phyloP scores from a whole-genome alignment of 441 rosid genomes.

The Corymbia citriodora region DNA sequence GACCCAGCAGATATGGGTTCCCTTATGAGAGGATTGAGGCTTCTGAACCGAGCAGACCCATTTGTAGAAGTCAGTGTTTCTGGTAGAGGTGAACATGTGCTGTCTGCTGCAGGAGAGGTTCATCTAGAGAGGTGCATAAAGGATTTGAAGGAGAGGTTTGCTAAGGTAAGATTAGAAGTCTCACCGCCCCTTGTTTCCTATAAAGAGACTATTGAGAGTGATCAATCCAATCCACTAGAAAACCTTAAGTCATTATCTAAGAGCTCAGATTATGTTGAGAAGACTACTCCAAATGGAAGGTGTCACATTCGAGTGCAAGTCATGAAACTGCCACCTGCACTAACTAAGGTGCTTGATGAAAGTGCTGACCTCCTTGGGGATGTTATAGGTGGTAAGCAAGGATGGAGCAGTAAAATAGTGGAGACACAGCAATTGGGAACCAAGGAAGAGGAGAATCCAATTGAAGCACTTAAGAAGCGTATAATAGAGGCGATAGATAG shows the following conservation, averaged over 20 bases:
- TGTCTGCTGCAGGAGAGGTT: constrained; percentile 95
- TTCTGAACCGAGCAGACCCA: constrained; percentile 91
- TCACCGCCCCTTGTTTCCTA: constrained; percentile 91
- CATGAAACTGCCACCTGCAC: constrained; percentile 64
- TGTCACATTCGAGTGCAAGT: constrained; percentile 68
- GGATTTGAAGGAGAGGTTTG: constrained; percentile 89
- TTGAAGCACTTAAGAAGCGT: constrained; percentile 42
- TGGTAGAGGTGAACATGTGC: constrained; percentile 87
- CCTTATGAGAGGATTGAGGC: constrained; percentile 79
- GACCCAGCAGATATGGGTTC: constrained; percentile 81
- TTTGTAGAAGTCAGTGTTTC: constrained; percentile 90
- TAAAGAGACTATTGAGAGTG: constrained; percentile 83
- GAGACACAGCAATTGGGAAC: constrained; percentile 30
- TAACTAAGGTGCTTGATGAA: constrained; percentile 87
- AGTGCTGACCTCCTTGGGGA: constrained; percentile 63
- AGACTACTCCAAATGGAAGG: constrained; percentile 72
- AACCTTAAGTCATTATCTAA: constrained; percentile 49
- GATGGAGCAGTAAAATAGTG: constrained; percentile 36
- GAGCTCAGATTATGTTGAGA: constrained; percentile 63
- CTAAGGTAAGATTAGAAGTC: constrained; percentile 76
- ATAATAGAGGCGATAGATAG: constrained; percentile 52
- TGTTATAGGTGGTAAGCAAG: constrained; percentile 57
- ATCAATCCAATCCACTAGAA: constrained; percentile 48
- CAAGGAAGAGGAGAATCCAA: constrained; percentile 41
- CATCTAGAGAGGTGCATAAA: constrained; percentile 88